A percentile compares a stretch with the other conserved stretches of the same genome.
These are phyloP conservation scores for Globisporangium sylvaticum DNA, from an alignment of 352 stramenopile genomes.

Conservation along the genomic window DNA sequence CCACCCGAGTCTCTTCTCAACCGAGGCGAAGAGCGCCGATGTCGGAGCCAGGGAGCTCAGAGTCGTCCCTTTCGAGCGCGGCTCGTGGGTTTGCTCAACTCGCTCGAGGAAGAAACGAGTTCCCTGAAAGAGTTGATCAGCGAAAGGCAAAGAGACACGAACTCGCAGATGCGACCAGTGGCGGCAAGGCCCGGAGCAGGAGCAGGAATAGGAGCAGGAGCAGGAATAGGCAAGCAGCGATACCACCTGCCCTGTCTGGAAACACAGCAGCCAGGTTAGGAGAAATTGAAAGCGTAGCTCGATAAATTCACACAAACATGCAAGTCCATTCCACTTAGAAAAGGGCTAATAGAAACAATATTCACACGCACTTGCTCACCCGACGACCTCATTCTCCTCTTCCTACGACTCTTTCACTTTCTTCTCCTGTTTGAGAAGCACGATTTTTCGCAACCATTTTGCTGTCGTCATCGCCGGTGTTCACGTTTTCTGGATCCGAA, in stretches of 20 bases:
- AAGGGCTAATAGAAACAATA: not conserved
- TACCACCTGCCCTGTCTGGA: constrained; percentile 9
- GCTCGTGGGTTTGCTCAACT: constrained; percentile 57
- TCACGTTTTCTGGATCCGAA: not conserved
- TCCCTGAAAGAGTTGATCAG: constrained; percentile 35
- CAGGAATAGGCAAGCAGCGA: not conserved
- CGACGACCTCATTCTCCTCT: not conserved
- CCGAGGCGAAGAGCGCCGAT: constrained; percentile 9
- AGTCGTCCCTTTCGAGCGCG: constrained; percentile 47
- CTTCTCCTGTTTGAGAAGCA: no score
- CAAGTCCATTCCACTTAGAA: constrained; percentile 5
- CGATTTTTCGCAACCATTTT: not conserved
- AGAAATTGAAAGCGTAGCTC: not conserved
- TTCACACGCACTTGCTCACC: not conserved
- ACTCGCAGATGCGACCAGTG: not conserved
- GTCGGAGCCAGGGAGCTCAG: constrained; percentile 17
- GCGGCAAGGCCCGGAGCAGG: not conserved
- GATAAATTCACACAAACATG: not conserved
- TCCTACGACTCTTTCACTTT: no score
- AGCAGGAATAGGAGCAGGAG: not conserved
- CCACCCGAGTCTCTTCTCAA: not conserved
- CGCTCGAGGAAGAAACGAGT: constrained; percentile 65
- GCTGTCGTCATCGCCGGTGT: not conserved
- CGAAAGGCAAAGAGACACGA: not conserved
- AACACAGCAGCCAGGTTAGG: not conserved